Base-by-base conservation (phyloP, 768 basidiomycete genomes). In the Crepidotus variabilis region DNA sequence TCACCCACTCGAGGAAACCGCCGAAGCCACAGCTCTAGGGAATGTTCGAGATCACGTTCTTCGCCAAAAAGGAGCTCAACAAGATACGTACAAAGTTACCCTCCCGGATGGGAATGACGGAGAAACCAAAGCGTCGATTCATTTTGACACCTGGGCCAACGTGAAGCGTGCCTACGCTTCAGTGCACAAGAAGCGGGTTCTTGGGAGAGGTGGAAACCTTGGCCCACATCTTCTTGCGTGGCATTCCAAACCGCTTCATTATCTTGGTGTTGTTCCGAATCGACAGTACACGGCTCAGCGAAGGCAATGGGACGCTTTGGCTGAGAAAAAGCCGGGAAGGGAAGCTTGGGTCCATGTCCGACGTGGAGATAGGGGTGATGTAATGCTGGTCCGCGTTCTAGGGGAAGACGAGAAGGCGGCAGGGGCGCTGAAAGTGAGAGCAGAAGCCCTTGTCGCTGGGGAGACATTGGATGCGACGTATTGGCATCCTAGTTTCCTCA, bases 351-450 rank as follows among this genome's bases (percentile, higher is more conserved):
- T 68, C 1, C 57, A 55, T 16, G 50, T 45, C 46, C 47, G 53
- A 28, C 47, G 28, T 20, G 57, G 57, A 21, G 52, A 54, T 46
- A 52, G 48, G 32, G 36, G 53, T n/a, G 51, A 53, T 39, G n/a
- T 54, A 34, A 72, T 78, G 46, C 66, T 70, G 14, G 73, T 86
- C 39, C 74, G 68, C 3, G 71, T 85, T n/a, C 60, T 70, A 1
- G 84, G 85, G 0, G 71, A 78, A 13, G 78, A 79, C 50, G 80
- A 80, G 67, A 78, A 79, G 60, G 75, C 75, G 1, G 74, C 79
- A 1, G 85, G 85, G 1, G 72, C 76, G 4, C 62, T 87, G 57
- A 86, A 85, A 68, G 84, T 86, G 11, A 71, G 84, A 51, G 79
- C 83, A 0, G 85, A 86, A 64, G 77, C 71, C 51, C 63, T 86